Evolutionary conservation across 2,329 filamentous ascomycete species (phyloP), one percentile per base, ranked within the genome.

Genomic region (Fusarium camptoceras): DNA sequence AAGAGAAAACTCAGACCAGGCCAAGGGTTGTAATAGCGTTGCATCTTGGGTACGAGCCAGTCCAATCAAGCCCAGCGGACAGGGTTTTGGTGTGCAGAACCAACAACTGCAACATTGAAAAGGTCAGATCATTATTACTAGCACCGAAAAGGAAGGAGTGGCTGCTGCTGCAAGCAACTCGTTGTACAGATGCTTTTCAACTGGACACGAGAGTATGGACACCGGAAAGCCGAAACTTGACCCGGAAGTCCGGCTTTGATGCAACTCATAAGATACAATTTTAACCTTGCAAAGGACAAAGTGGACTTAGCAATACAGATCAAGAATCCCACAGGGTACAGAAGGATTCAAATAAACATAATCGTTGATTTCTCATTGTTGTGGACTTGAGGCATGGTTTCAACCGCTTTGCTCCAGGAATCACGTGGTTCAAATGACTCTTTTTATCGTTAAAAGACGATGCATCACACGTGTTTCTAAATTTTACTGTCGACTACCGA

Each of bases 271-370:
- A 14, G 14, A 30, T 30, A 30, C 10, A 10, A 5, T 30, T 30
- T 14, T 2, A 30, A 14, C 28, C 5, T 30, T 7, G 28, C 28
- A 30, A 30, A 30, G 34, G 18, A n/a, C 34, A n/a, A 7, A 37
- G 2, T n/a, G 18, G 9, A 37, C 31, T 18, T 34, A 0, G 16
- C 9, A 10, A 34, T 3, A 18, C 0, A 3, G 16, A 34, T 34
- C 2, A 18, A 10, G 2, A 18, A 10, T 18, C 2, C 16, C 10
- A 34, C 16, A 34, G 16, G 16, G 31, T 34, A 34, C 31, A 5
- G 9, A 2, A 9, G 18, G 1, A 34, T 34, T 34, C 16, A 34
- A 18, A 34, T 18, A 18, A 18, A 16, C 16, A 10, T 3, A 34
- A 5, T 34, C 18, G 31, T 6, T 18, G 14, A 7, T 2, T 16